Evolutionary conservation across 1,284 basidiomycete genomes (phyloP).

Genomic region (Malassezia nana): DNA sequence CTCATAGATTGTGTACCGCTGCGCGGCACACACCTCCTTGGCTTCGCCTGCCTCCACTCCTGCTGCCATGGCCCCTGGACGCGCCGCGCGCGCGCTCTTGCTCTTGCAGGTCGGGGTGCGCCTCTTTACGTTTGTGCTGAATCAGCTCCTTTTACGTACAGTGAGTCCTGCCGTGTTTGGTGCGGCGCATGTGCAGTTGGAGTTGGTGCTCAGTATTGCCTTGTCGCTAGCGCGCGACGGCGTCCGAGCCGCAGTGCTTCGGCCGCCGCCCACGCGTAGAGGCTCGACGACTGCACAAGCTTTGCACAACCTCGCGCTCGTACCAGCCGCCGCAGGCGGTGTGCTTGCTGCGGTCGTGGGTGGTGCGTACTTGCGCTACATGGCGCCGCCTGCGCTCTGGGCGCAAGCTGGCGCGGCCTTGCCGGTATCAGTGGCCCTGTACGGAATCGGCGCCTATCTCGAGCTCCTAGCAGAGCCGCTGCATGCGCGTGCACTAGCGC

Average conservation of each 20-base stretch:
- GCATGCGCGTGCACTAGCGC: constrained; percentile 28
- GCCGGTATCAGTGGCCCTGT: constrained; percentile 25
- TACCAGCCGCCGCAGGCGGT: constrained; percentile 31
- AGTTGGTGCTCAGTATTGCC: constrained; percentile 73
- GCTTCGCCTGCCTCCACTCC: neutral
- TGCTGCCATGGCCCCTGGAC: neutral
- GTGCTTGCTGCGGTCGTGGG: constrained; percentile 19
- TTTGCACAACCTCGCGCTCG: constrained; percentile 35
- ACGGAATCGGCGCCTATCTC: constrained; percentile 31
- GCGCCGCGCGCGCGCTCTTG: constrained; percentile 67
- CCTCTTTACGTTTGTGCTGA: constrained; percentile 72
- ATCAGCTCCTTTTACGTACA: constrained; percentile 74
- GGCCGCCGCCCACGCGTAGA: constrained; percentile 4
- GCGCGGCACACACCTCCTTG: too few relatives aligned
- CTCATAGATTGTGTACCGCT: too few relatives aligned
- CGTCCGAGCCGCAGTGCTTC: constrained; percentile 50
- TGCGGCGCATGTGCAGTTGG: constrained; percentile 74
- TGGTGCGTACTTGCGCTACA: constrained; percentile 19
- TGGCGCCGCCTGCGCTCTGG: constrained; percentile 24
- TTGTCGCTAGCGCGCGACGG: constrained; percentile 86
- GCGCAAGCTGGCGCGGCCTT: constrained; percentile 21
- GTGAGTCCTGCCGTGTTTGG: constrained; percentile 77
- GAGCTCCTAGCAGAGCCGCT: constrained; percentile 41
- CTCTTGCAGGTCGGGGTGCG: constrained; percentile 75
- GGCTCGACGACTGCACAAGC: neutral